Evolutionary conservation across 345 rosid species (phyloP).

Genomic region (Brassica rapa): DNA sequence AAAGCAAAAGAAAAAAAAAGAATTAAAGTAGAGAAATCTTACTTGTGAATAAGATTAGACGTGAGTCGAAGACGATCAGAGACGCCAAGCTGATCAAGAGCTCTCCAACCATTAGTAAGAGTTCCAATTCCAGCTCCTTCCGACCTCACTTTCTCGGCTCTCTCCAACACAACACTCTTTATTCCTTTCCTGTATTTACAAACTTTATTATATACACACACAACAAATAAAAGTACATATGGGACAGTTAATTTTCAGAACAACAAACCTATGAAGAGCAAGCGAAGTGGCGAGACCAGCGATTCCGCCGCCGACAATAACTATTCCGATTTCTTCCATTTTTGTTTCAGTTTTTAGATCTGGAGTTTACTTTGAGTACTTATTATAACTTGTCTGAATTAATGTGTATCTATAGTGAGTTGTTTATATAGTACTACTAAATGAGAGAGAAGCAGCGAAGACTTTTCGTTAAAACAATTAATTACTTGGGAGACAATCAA

Average conservation of each 20-base stretch:
- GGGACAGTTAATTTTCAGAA: too few relatives aligned
- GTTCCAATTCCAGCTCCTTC: constrained; percentile 56
- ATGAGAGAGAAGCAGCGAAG: constrained; percentile 11
- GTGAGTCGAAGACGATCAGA: constrained; percentile 48
- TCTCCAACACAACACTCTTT: constrained; percentile 56
- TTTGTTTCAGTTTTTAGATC: background rate
- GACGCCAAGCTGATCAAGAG: constrained; percentile 59
- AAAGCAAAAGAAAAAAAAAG: background rate
- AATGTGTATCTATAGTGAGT: background rate
- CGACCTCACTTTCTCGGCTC: constrained; percentile 49
- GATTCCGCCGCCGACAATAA: constrained; percentile 62
- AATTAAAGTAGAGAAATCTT: background rate
- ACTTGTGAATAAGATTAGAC: constrained; percentile 44
- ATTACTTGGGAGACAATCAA: constrained; percentile 33
- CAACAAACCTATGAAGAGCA: constrained; percentile 54
- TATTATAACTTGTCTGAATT: background rate
- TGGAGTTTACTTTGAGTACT: background rate
- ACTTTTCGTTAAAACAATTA: constrained; percentile 27
- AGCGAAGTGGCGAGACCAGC: constrained; percentile 64
- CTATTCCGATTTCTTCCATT: constrained; percentile 46
- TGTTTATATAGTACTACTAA: constrained; percentile 5
- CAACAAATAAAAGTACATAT: background rate
- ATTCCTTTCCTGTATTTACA: constrained; percentile 56
- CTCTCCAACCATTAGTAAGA: constrained; percentile 63
- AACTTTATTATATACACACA: background rate